Base-by-base conservation (phyloP, 2,329 filamentous ascomycete genomes). In the Calonectria leucothoes region DNA sequence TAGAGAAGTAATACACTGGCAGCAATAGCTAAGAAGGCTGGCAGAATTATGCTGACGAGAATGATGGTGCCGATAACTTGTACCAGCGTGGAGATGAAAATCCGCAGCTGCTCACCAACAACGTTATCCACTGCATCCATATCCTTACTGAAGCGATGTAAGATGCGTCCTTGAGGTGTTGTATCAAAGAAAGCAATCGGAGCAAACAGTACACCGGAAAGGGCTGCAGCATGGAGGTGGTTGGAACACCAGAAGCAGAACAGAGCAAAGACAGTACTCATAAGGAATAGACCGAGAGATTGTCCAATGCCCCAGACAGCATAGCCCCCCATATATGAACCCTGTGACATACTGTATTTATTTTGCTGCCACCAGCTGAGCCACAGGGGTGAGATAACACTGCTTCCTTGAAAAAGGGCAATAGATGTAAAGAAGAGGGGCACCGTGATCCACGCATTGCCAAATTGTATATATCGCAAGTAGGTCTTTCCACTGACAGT, bases 231-330 rank as follows among this genome's bases (percentile, higher is more conserved):
- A 23, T 75, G 75, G 63, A 75, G 71, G 20, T 91, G 31, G 87
- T 88, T 81, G 88, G 91, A 89, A 11, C 89, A 88, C 69, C 69
- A 74, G 52, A 74, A 74, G 59, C 72, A 77, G 57, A 73, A 77
- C 7, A 77, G 31, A 0, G 92, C 92, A 55, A 94, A 86, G 4
- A 87, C 83, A 27, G 91, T 89, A 10, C 92, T 90, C 82, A 93
- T 94, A 11, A 86, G 75, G 79, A 93, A 94, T 84, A 92, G 87
- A 6, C 92, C 82, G 0, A 91, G 31, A 1, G 89, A 88, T 75
- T 93, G 91, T 0, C 84, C 55, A 4, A 59, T 23, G 20, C 55
- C 55, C 14, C 23, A 59, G 2, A 33, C 55, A 3, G 55, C 55
- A 35, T 59, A 59, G 8, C 55, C 55, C 27, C 55, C 55, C 55